Evolutionary conservation across 202 grass and related monocot species (phyloP).

Genomic region (Saccharum hybrid): DNA sequence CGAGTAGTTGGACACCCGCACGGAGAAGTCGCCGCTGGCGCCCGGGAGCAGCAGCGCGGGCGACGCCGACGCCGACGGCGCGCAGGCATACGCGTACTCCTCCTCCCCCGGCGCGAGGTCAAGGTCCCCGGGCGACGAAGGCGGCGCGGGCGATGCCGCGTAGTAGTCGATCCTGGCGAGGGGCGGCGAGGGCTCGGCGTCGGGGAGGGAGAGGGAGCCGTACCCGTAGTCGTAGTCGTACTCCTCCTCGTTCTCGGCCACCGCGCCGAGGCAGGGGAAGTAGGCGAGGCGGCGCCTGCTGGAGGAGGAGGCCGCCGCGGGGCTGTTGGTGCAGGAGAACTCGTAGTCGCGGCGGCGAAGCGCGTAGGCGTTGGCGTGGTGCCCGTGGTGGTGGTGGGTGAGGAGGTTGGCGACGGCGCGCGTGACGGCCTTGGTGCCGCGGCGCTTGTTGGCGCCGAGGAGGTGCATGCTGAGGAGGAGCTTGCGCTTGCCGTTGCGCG

Average conservation of each 20-base stretch:
- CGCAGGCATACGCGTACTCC: conserved; percentile 33
- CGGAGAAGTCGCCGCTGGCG: conserved; percentile 39
- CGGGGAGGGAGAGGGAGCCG: not conserved
- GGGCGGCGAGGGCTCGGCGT: not conserved
- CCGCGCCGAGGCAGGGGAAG: conserved; percentile 70
- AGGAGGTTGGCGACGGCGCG: conserved; percentile 61
- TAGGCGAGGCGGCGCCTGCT: conserved; percentile 60
- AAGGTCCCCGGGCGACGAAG: too few species aligned
- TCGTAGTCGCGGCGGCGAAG: conserved; percentile 66
- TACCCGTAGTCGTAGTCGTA: too few species aligned
- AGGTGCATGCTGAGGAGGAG: conserved; percentile 68
- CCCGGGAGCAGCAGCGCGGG: conserved; percentile 30
- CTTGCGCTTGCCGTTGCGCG: conserved; percentile 86
- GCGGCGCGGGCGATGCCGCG: conserved; percentile 32
- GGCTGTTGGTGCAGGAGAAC: conserved; percentile 91
- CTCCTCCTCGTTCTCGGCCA: not conserved
- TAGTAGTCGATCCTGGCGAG: conserved; percentile 58
- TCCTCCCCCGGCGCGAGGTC: conserved; percentile 30
- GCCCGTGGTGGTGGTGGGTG: conserved; percentile 23
- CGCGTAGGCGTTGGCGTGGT: not conserved
- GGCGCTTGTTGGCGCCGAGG: conserved; percentile 56
- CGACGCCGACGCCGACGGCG: not conserved
- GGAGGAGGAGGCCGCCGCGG: conserved; percentile 45
- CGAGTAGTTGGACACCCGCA: conserved; percentile 65
- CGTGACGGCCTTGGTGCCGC: conserved; percentile 50